phyloP scores from a whole-genome alignment of 371 early-diverging fungal species.

The Mortierella sp. region DNA sequence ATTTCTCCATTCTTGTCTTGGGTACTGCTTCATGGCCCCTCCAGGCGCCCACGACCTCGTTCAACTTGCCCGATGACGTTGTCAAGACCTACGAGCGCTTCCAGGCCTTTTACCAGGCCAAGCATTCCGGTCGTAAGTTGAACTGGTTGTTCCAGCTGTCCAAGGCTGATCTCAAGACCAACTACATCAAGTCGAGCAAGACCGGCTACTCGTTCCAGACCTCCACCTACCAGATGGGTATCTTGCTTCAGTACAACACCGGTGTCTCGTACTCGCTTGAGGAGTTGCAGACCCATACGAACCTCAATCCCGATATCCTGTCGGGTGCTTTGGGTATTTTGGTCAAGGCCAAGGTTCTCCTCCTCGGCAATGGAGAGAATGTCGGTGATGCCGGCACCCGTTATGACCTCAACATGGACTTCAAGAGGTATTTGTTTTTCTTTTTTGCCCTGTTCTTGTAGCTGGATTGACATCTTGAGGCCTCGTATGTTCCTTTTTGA shows the following conservation, averaged over 20 bases:
- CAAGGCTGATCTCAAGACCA: conserved; percentile 91
- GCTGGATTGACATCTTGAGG: not conserved
- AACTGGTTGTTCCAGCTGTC: conserved; percentile 95
- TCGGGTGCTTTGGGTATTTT: conserved; percentile 81
- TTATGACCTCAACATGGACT: conserved; percentile 87
- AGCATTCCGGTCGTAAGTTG: conserved; percentile 89
- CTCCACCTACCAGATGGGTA: conserved; percentile 92
- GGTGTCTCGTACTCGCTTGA: conserved; percentile 73
- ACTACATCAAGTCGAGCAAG: conserved; percentile 79
- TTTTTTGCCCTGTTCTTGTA: too few species aligned
- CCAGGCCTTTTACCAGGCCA: conserved; percentile 85
- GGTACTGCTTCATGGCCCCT: conserved; percentile 95
- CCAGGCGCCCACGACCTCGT: conserved; percentile 78
- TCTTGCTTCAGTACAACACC: conserved; percentile 89
- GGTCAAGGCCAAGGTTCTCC: conserved; percentile 86
- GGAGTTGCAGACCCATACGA: conserved; percentile 79
- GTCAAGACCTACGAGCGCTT: conserved; percentile 86
- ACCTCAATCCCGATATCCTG: conserved; percentile 77
- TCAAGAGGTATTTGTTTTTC: conserved; percentile 73
- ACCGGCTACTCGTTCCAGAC: conserved; percentile 83
- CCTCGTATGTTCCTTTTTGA: not conserved
- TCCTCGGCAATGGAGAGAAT: conserved; percentile 63
- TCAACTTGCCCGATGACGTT: conserved; percentile 88
- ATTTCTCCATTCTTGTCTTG: conserved; percentile 90
- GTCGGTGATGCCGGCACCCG: conserved; percentile 67